Evolutionary conservation across 1,284 basidiomycete genomes (phyloP), one percentile per base, ranked within the genome.

Genomic region (Paramarasmius palmivorus): DNA sequence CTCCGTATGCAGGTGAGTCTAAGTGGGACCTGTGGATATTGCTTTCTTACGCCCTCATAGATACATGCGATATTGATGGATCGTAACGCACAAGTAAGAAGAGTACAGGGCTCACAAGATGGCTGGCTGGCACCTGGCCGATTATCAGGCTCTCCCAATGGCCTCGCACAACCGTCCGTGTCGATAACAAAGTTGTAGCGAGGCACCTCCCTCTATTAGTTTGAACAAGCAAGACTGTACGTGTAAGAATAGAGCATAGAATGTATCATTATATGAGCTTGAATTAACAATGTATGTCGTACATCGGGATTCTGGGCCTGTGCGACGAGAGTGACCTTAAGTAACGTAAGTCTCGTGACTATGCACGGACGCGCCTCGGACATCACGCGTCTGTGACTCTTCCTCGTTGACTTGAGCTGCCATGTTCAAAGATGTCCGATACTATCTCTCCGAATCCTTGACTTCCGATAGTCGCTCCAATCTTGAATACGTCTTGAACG

Each of bases 1-100:
- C 69, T 95, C 56, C 76, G 92, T 44, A 89, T 92, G 81, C 92
- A 92, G 78, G 84, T 90, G 58, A 23, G 74, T 68, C 29, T 46
- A 20, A 14, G 44, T 10, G 1, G 29, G 40, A 36, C 25, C 1
- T n/a, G 4, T 26, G 32, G 38, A 38, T 17, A 17, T 22, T 36
- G n/a, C 26, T 20, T 32, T 49, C n/a, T 50, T 50, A 7, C 41
- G 34, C 23, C 46, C 25, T 53, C 54, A 56, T 57, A 81, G 79
- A 63, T 82, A 37, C 85, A 86, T 61, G 74, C 77, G 47, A 78
- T 88, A 56, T 81, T 88, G 81, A 81, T 86, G 80, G 83, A 86
- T 42, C 73, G 84, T 53, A 84, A 84, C 66, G 76, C 78, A 7
- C 79, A 81, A 58, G 68, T 78, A 42, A 79, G 77, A 29, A 41